Conservation (phyloP, 2,329 filamentous ascomycete species). For the Cytospora paraplurivora region DNA sequence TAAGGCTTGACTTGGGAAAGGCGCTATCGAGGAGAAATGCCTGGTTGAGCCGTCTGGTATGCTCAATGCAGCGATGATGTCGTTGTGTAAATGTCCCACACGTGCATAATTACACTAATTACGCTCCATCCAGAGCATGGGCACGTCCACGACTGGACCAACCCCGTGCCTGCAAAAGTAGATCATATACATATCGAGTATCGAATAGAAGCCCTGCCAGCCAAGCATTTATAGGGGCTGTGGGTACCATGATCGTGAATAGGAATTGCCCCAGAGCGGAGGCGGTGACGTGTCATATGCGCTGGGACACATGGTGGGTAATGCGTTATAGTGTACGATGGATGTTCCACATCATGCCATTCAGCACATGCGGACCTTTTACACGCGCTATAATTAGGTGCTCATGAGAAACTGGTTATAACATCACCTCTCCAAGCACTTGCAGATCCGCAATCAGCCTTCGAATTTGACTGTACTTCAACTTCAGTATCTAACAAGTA, state of each 20-base stretch:
- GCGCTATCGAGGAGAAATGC: background rate
- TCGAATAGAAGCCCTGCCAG: conserved; percentile 8
- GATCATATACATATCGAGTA: background rate
- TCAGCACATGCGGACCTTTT: conserved; percentile 1
- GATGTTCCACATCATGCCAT: background rate
- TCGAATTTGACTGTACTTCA: too few species aligned
- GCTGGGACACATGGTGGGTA: background rate
- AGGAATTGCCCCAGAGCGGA: conserved; percentile 15
- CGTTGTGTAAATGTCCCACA: background rate
- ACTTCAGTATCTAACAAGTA: background rate
- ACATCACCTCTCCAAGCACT: background rate
- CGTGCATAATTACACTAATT: background rate
- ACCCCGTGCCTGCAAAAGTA: too few species aligned
- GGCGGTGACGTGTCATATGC: conserved; percentile 22
- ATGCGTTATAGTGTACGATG: background rate
- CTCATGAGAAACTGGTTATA: background rate
- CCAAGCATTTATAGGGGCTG: conserved; percentile 21
- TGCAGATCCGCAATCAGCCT: background rate
- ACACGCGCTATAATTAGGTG: background rate
- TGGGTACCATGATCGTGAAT: conserved; percentile 17
- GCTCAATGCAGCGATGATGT: background rate
- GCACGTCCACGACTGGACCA: background rate
- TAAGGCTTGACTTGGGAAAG: background rate
- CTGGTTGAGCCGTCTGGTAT: background rate
- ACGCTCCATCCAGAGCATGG: background rate